phyloP scores from a whole-genome alignment of 495 filamentous ascomycete species.

The Parachaetomium inaequale region DNA sequence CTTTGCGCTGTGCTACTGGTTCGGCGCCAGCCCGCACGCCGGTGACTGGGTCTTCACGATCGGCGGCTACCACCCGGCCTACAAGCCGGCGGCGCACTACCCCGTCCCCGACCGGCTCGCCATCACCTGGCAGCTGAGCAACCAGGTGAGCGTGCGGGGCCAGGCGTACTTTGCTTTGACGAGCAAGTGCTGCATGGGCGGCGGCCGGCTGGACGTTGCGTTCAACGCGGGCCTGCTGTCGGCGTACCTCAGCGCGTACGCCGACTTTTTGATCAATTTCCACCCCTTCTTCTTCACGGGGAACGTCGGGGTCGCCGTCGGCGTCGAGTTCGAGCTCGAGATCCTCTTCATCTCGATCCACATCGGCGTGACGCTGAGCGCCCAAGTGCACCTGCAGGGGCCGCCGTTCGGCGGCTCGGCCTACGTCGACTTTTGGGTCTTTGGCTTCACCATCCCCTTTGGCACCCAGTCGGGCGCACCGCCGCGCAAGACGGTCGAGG shows the following conservation, averaged over 20 bases:
- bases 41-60: constrained; percentile 54
- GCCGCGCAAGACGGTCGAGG: too few species aligned
- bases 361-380: constrained; percentile 38
- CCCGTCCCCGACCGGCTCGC: constrained; percentile 43
- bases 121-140: constrained; percentile 39
- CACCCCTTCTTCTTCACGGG: constrained; percentile 46
- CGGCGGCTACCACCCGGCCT: constrained; percentile 50
- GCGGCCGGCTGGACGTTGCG: constrained; percentile 33
- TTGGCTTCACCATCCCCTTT: constrained; percentile 43
- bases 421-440: constrained; percentile 43
- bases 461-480: too few species aligned
- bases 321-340: constrained; percentile 39
- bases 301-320: constrained; percentile 38
- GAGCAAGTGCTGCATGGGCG: constrained; percentile 48
- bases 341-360: constrained; percentile 33
- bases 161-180: constrained; percentile 53
- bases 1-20: constrained; percentile 49
- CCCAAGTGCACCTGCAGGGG: constrained; percentile 38
- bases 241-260: constrained; percentile 44
- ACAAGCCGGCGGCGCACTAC: constrained; percentile 36
- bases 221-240: constrained; percentile 32
- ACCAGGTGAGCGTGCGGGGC: constrained; percentile 37
- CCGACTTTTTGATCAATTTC: constrained; percentile 51
- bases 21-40: constrained; percentile 16
- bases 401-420: constrained; percentile 39